A percentile compares a stretch with the other conserved stretches of the same genome.
Conservation (phyloP, 176 grass and related monocot species). For the Dactylis glomerata region DNA sequence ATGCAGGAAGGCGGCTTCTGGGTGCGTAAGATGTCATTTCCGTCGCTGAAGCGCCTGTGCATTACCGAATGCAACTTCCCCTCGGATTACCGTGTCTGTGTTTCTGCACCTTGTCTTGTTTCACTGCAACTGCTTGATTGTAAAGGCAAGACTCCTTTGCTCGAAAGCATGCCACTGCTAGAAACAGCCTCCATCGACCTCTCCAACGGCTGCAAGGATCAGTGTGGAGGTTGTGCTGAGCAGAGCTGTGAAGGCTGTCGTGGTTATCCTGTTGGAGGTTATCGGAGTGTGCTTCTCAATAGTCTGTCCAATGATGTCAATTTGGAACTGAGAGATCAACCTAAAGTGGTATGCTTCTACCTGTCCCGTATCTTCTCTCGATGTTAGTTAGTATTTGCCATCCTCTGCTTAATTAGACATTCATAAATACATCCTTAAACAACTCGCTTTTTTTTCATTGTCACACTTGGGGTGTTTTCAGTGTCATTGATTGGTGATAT, state of each 20-base stretch:
- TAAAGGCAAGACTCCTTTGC: constrained; percentile 5
- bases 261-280: background rate
- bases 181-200: background rate
- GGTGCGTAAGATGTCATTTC: constrained; percentile 11
- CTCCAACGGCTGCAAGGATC: background rate
- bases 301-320: background rate
- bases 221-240: background rate
- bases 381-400: background rate
- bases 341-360: background rate
- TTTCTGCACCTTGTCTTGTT: background rate
- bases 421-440: background rate
- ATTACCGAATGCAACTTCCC: background rate
- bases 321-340: constrained; percentile 3
- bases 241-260: background rate
- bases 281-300: background rate
- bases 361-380: background rate
- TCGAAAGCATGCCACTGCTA: background rate
- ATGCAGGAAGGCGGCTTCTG: background rate
- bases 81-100: background rate
- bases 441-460: background rate
- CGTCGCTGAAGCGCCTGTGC: background rate
- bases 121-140: background rate
- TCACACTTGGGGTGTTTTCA: background rate
- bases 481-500: background rate
- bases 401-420: background rate